phyloP scores from a whole-genome alignment of 768 basidiomycete genomes.

The Rhodotorula babjevae region DNA sequence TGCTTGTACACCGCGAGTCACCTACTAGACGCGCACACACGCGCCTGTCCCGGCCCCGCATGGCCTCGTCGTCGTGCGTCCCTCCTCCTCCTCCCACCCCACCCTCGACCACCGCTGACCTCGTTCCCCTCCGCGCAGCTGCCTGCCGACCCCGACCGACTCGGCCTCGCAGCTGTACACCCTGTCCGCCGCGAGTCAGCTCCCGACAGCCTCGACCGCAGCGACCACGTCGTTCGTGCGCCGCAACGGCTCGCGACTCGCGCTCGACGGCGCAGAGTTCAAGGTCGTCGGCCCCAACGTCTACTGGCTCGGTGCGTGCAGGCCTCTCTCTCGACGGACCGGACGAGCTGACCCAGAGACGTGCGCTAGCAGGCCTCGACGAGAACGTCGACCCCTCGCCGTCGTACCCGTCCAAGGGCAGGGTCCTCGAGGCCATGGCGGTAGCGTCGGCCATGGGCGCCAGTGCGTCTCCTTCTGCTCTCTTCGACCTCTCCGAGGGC shows the following conservation, averaged over 20 bases:
- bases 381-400: slow-evolving; percentile 40
- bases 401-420: slow-evolving; percentile 28
- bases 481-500: too few species aligned
- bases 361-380: slow-evolving; percentile 29
- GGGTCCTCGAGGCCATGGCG: slow-evolving; percentile 41
- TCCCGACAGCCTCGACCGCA: background rate
- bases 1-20: background rate
- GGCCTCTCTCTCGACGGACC: too few species aligned
- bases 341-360: background rate
- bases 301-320: background rate
- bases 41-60: background rate
- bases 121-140: background rate
- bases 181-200: slow-evolving; percentile 15
- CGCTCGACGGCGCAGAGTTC: slow-evolving; percentile 32
- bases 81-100: background rate
- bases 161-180: background rate
- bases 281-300: slow-evolving; percentile 23
- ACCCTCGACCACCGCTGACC: background rate
- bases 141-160: slow-evolving; percentile 10
- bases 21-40: background rate
- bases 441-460: slow-evolving; percentile 42
- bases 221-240: slow-evolving; percentile 28
- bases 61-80: background rate
- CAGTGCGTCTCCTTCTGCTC: slow-evolving; percentile 4
- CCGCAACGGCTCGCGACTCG: slow-evolving; percentile 30